Evolutionary conservation across 2,329 filamentous ascomycete species (phyloP), one percentile per base, ranked within the genome.

Genomic region (Plenodomus lindquistii): DNA sequence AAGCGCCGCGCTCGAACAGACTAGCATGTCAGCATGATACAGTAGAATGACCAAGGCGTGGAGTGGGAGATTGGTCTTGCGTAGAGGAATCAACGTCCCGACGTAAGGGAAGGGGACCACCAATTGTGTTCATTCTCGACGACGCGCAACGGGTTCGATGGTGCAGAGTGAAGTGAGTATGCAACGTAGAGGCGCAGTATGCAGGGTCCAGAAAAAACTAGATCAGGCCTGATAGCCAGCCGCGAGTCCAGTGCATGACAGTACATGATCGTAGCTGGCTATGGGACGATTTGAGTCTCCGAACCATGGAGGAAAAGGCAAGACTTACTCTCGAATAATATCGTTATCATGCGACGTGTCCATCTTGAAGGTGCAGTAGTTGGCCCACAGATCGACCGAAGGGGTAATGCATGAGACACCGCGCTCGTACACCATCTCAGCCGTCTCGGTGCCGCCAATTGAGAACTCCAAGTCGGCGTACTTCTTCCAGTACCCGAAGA

Each of bases 401-500:
- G 89, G 91, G 46, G 88, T 87, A 67, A 97, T 91, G 75, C 91
- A 94, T 37, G 92, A 91, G 65, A 96, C 88, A 60, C 94, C 94
- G 72, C 94, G 85, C 77, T 99, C 94, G 66, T 97, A 99, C 73
- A 96, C 91, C 88, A 97, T 95, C 74, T 97, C 94, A 44, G 94
- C 94, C 37, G 93, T 93, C 78, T 99, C 94, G 4, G 94, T 95
- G 16, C 94, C 94, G 4, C 91, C 91, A 58, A 99, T 96, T 42
- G 91, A 91, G 76, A 99, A 99, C 69, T 99, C 94, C 56, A 96
- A 81, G 66, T 97, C 93, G 67, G 94, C 94, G 81, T 97, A 99
- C 73, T 97, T 97, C 79, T 97, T 97, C 94, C 94, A 99, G 78
- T 97, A 99, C 43, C 93, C 94, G 66, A 97, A 99, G 34, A 97